Evolutionary conservation across 768 basidiomycete genomes (phyloP).

Genomic region (Panellus pusillus): DNA sequence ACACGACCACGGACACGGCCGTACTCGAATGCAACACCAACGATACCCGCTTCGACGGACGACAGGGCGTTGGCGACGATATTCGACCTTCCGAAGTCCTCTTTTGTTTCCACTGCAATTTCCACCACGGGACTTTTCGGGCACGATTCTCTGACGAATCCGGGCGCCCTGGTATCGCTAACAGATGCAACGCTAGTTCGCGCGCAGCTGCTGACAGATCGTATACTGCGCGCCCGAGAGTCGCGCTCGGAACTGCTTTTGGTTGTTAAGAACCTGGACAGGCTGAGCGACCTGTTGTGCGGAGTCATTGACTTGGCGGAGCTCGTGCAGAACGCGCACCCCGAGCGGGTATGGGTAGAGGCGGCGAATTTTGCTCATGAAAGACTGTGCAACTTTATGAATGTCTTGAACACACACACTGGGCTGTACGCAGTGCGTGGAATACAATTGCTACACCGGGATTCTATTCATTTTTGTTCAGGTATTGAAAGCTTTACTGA

Average conservation of each 20-base stretch:
- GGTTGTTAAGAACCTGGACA: conserved; percentile 94
- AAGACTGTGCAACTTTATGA: conserved; percentile 95
- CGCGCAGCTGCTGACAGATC: conserved; percentile 79
- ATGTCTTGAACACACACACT: conserved; percentile 90
- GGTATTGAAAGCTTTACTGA: conserved; percentile 71
- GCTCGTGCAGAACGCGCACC: conserved; percentile 90
- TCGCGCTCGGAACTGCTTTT: conserved; percentile 73
- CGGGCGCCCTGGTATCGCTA: conserved; percentile 66
- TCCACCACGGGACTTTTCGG: conserved; percentile 81
- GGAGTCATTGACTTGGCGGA: conserved; percentile 97
- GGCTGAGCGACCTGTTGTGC: conserved; percentile 94
- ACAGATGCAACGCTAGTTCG: conserved; percentile 79
- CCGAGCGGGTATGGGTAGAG: conserved; percentile 78
- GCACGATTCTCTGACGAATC: conserved; percentile 69
- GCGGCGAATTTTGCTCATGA: conserved; percentile 89
- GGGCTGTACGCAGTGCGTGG: conserved; percentile 82
- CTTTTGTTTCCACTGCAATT: conserved; percentile 37
- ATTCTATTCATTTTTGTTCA: conserved; percentile 31
- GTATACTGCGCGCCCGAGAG: conserved; percentile 74
- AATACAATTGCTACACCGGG: conserved; percentile 9
- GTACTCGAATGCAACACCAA: conserved; percentile 29
- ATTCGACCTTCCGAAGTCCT: conserved; percentile 64
- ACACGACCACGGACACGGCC: conserved; percentile 11
- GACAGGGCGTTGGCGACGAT: conserved; percentile 66
- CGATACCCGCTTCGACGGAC: conserved; percentile 61